Base-by-base conservation (phyloP, 371 early-diverging fungal genomes). In the Scutellospora calospora region DNA sequence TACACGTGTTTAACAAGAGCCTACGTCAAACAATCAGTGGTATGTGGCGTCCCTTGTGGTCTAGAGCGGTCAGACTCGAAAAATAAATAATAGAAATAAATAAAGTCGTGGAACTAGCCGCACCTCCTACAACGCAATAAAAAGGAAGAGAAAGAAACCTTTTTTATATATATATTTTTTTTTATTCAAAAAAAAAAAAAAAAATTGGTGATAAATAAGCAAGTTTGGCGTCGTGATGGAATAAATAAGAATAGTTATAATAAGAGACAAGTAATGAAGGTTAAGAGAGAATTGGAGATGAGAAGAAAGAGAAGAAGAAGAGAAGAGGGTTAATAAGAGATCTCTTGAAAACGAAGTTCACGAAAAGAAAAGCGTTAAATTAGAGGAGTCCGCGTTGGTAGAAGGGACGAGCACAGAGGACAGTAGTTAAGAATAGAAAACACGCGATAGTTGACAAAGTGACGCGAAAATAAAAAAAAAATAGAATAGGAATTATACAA, bases 371-470 rank as follows among this genome's bases (percentile, higher is more conserved):
- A 68, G 11, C 18, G 22, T 22, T 55, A 41, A 41, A 38, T 68
- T 38, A 68, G 22, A 68, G 12, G 35, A 22, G 68, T 68, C 68
- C 68, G 68, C 68, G 68, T 68, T 68, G 14, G 25, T 41, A 68
- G 22, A 20, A 22, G 38, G 41, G 35, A 38, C 3, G 38, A 66
- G 35, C 38, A 68, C 38, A 68, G 18, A 35, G 38, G 41, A n/a
- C 38, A 11, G 22, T 38, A 35, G 33, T 66, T 41, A 35, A 66
- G 11, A 20, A 18, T 41, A 20, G 33, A 68, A 68, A 68, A 68
- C 68, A 68, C 68, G 68, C 68, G 68, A 68, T 68, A 68, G 41
- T 33, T 9, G 68, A 68, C 41, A 38, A 68, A 68, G 68, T 18
- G 68, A 68, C 68, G 68, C 68, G 68, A 68, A 68, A 68, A 41